Evolutionary conservation across 2,329 filamentous ascomycete genomes (phyloP).

Genomic region (Hymenoscyphus repandus): DNA sequence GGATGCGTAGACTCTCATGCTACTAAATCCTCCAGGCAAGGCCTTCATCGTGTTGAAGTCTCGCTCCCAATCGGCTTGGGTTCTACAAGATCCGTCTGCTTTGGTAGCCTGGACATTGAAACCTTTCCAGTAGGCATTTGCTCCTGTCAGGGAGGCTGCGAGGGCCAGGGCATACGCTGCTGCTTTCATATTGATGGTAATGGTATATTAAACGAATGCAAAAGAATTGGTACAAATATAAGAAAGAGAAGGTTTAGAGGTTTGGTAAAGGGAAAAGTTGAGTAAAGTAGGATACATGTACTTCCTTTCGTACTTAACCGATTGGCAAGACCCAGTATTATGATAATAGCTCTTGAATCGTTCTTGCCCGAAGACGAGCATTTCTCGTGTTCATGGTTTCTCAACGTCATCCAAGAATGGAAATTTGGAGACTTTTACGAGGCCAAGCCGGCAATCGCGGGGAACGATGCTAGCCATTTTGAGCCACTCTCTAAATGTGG

Average conservation of each 20-base stretch:
- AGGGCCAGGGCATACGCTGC: conserved; percentile 29
- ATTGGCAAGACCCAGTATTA: neutral
- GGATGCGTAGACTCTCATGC: conserved; percentile 58
- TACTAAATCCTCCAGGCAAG: conserved; percentile 49
- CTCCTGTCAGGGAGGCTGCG: conserved; percentile 29
- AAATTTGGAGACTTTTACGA: neutral
- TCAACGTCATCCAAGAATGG: conserved; percentile 7
- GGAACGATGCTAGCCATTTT: neutral
- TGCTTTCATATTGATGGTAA: conserved; percentile 18
- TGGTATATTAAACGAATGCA: neutral
- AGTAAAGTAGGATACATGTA: neutral
- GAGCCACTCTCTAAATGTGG: too few species aligned
- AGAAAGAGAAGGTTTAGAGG: neutral
- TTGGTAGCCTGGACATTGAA: conserved; percentile 39
- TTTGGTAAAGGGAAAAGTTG: neutral
- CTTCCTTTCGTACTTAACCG: conserved; percentile 3
- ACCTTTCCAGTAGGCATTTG: conserved; percentile 36
- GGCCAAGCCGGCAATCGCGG: neutral
- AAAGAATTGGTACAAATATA: neutral
- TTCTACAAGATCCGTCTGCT: conserved; percentile 59
- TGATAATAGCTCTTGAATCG: neutral
- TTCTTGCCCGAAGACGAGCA: neutral
- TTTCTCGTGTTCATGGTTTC: conserved; percentile 7
- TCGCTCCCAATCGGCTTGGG: conserved; percentile 52
- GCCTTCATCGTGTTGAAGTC: conserved; percentile 54